Conservation (phyloP, 2,329 filamentous ascomycete genomes). For the Colletotrichum zoysiae region DNA sequence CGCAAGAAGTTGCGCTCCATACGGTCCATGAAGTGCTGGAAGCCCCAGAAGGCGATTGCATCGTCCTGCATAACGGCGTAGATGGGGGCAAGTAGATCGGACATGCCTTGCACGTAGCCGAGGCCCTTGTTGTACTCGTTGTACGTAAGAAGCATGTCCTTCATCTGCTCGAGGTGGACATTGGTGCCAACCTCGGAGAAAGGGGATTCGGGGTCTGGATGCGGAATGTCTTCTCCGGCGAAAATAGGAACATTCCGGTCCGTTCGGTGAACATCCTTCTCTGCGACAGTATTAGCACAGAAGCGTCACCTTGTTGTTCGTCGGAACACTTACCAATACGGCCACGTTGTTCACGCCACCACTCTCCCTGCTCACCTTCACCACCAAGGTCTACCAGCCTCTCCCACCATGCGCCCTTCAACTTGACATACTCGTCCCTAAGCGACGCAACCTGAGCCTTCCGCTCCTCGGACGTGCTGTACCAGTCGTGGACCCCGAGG, state of each 20-base stretch:
- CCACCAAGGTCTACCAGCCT: conserved; percentile 85
- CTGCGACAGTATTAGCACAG: conserved; percentile 61
- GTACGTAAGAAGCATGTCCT: conserved; percentile 98
- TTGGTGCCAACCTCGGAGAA: conserved; percentile 95
- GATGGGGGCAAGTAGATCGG: conserved; percentile 92
- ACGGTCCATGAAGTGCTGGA: conserved; percentile 94
- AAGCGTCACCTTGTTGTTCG: conserved; percentile 38
- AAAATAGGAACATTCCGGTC: conserved; percentile 97
- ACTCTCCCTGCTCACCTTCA: conserved; percentile 86
- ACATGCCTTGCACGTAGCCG: conserved; percentile 99
- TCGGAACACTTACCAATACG: conserved; percentile 81
- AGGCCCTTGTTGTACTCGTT: conserved; percentile 97
- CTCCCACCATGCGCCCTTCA: conserved; percentile 98
- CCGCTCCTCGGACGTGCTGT: conserved; percentile 87
- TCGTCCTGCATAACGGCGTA: conserved; percentile 99
- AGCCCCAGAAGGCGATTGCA: conserved; percentile 96
- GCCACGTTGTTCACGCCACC: conserved; percentile 95
- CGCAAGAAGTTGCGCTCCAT: conserved; percentile 98
- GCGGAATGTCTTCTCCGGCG: conserved; percentile 93
- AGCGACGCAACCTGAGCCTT: conserved; percentile 86
- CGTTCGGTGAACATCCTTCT: conserved; percentile 98
- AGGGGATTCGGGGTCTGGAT: conserved; percentile 94
- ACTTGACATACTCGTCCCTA: conserved; percentile 90
- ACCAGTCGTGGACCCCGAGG: conserved; percentile 92
- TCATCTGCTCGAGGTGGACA: conserved; percentile 98